Percentiles rank a stretch among this genome's conserved stretches.
These are phyloP conservation scores for Anisogramma anomala DNA, from an alignment of 2,329 filamentous ascomycete species.

Conservation along the genomic window DNA sequence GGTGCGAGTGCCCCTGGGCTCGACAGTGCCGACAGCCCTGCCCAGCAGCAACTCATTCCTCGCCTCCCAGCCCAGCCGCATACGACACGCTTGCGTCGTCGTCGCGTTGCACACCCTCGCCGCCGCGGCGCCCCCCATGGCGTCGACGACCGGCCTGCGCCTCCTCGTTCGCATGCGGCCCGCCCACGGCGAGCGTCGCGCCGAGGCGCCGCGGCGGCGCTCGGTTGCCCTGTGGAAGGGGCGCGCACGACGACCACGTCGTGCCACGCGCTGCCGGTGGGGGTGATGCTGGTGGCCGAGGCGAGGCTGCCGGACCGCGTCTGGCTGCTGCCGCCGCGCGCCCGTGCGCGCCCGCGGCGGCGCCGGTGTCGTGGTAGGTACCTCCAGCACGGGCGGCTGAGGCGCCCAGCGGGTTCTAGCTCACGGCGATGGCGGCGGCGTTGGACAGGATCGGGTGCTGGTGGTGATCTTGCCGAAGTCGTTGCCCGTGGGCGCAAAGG, in stretches of 20 bases:
- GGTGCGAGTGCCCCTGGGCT: conserved; percentile 29
- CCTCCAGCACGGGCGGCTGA: conserved; percentile 10
- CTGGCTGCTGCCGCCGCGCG: conserved; percentile 33
- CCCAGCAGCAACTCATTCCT: conserved; percentile 35
- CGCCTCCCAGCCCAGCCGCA: conserved; percentile 31
- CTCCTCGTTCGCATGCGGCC: conserved; percentile 37
- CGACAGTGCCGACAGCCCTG: conserved; percentile 30
- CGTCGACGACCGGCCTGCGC: conserved; percentile 33
- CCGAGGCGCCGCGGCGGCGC: conserved; percentile 32
- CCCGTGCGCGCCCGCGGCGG: conserved; percentile 28
- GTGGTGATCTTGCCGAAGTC: conserved; percentile 20
- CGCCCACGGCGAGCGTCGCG: conserved; percentile 38
- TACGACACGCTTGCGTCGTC: conserved; percentile 23
- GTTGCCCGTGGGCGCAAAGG: conserved; percentile 17
- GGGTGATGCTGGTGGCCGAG: conserved; percentile 31
- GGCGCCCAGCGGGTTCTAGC: conserved; percentile 15
- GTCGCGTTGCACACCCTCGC: conserved; percentile 34
- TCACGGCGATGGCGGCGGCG: conserved; percentile 31
- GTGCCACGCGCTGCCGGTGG: conserved; percentile 31
- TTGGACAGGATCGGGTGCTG: conserved; percentile 28
- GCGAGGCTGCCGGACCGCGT: conserved; percentile 36
- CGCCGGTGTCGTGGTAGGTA: conserved; percentile 17
- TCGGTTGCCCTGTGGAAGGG: conserved; percentile 38
- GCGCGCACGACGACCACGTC: conserved; percentile 35
- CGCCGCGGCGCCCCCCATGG: conserved; percentile 22